Evolutionary conservation across 305 asterid species (phyloP).

Genomic region (Ruellia speciosa): DNA sequence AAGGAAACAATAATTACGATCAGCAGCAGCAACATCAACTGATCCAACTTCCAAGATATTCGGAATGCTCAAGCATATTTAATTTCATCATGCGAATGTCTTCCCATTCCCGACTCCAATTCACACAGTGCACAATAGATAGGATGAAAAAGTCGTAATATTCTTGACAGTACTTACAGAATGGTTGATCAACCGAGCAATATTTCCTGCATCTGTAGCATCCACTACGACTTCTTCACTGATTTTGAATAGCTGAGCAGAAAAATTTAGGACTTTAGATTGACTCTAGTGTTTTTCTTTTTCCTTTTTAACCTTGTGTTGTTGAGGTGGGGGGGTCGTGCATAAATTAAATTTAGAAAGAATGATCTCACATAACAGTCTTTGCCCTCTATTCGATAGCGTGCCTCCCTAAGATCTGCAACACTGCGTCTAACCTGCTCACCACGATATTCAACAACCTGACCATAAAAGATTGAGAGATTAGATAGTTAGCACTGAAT

Average conservation of each 20-base stretch:
- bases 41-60: no score
- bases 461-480: conserved; percentile 12
- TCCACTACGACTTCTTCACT: conserved; percentile 96
- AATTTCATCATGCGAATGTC: no score
- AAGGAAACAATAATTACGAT: neutral
- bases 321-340: no score
- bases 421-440: conserved; percentile 92
- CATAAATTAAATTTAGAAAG: neutral
- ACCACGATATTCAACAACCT: conserved; percentile 98
- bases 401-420: conserved; percentile 93
- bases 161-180: conserved; percentile 43
- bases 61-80: no score
- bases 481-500: neutral
- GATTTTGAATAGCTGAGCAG: conserved; percentile 78
- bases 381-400: conserved; percentile 72
- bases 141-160: neutral
- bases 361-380: conserved; percentile 74
- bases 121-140: neutral
- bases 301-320: no score
- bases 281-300: neutral
- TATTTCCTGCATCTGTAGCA: conserved; percentile 93
- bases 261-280: neutral
- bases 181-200: conserved; percentile 94
- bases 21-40: no score
- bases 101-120: neutral